A percentile compares a stretch with the other conserved stretches of the same genome.
Evolutionary conservation across 352 stramenopile species (phyloP).

Genomic region (Phytophthora uliginosa): DNA sequence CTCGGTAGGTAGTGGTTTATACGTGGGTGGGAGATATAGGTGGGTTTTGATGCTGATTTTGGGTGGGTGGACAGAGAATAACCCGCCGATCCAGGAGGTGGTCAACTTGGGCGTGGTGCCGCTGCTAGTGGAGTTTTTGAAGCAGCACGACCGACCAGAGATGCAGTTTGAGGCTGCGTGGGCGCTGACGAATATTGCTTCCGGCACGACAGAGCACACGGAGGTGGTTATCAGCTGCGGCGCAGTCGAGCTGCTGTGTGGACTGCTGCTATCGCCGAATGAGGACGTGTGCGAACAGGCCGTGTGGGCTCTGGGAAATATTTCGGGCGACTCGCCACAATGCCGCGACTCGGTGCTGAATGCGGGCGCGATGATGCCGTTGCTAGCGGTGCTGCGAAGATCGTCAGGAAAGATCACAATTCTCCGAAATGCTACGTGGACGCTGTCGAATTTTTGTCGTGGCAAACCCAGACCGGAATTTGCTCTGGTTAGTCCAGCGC

Average conservation of each 20-base stretch:
- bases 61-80: conserved; percentile 84
- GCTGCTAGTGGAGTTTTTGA: conserved; percentile 97
- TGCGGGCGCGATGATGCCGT: conserved; percentile 94
- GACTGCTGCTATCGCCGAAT: conserved; percentile 96
- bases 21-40: neutral
- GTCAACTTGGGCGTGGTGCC: conserved; percentile 98
- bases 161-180: conserved; percentile 99
- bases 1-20: conserved; percentile 74
- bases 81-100: conserved; percentile 99
- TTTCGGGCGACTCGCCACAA: conserved; percentile 98
- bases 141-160: conserved; percentile 92
- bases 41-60: conserved; percentile 1
- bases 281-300: conserved; percentile 98
- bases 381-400: conserved; percentile 96
- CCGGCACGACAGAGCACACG: conserved; percentile 98
- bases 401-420: conserved; percentile 94
- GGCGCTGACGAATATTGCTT: conserved; percentile 99
- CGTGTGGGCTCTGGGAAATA: conserved; percentile 99
- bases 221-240: conserved; percentile 98
- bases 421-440: conserved; percentile 99
- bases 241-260: conserved; percentile 98
- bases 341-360: conserved; percentile 98
- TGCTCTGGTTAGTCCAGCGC: conserved; percentile 93
- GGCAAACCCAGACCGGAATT: conserved; percentile 96
- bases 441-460: conserved; percentile 99